Evolutionary conservation across 108 stramenopile species (phyloP), one percentile per base, ranked within the genome.

Genomic region (Pelagomonas calceolata): DNA sequence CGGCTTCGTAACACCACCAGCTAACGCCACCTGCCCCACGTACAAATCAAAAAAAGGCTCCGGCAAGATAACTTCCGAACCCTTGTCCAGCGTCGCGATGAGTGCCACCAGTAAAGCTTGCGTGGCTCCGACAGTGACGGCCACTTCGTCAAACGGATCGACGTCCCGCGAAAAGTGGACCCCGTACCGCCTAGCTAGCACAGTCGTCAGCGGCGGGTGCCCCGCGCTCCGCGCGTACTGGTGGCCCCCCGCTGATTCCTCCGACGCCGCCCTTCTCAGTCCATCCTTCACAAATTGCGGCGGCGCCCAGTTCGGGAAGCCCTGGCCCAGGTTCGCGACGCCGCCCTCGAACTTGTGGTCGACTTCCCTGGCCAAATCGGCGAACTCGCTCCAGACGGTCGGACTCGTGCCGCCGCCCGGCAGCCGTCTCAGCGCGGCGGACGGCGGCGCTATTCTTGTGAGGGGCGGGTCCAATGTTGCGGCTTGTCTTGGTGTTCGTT

Each of bases 11-110:
- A 66, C 85, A 0, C 90, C 94, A 0, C 92, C 94, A 4, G 92
- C 90, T 30, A 95, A 76, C 64, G 87, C 84, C 30, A 91, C 82
- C 76, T 93, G 91, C 73, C 89, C 89, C 29, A 85, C 81, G 78
- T 95, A 95, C 32, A 92, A 65, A 72, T 99, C 98, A 75, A 99
- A 99, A 81, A 90, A 93, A n/a, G 98, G 98, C 80, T 99, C 96
- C 67, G 97, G 88, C 30, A 94, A 73, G 39, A 97, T 74, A 10
- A 97, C 98, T 75, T 95, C 95, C 75, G 97, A 95, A 7, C 92
- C 94, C 64, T 69, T 77, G 36, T 37, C 80, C 37, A 97, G 73
- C 14, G 94, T 90, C 60, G 92, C 69, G 73, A 81, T 93, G 30
- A 95, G 73, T 71, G 85, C 75, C 34, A 93, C 72, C 75, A 90